Evolutionary conservation across 2,329 filamentous ascomycete genomes (phyloP), one percentile per base, ranked within the genome.

Genomic region (Arthroderma sp.): DNA sequence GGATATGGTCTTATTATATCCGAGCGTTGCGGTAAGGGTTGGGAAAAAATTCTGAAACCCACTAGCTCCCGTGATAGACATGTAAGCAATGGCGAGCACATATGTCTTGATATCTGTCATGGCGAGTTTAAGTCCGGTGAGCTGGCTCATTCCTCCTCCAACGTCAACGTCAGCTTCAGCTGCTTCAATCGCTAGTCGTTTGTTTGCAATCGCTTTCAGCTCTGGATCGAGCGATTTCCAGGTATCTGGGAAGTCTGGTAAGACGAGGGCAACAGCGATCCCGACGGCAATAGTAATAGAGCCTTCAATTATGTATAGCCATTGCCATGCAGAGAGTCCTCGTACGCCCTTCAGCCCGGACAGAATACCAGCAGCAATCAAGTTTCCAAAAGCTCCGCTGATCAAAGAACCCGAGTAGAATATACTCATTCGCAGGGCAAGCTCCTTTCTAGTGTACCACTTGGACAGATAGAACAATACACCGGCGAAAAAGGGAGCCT

Each of bases 11-110:
- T 67, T 48, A 50, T 48, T 55, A 51, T 67, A 68, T 22, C 62
- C 60, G 9, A 75, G 60, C 0, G 69, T 70, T 51, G 49, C 56
- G 32, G 63, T 74, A 50, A 70, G 64, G 0, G 72, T 69, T 0
- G 73, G 72, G 57, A 75, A 75, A 62, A 75, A 78, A 57, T 75
- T 73, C 45, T 75, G 71, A 55, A 75, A 73, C 1, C 70, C 71
- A 2, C 65, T 63, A 6, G 70, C 67, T 5, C 67, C 69, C 1
- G 66, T 71, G 45, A 71, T 69, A 48, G 63, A 59, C 60, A 71
- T 65, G 54, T 72, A 73, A 6, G 66, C 66, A 29, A 72, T 48
- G 10, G 61, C 51, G 6, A 65, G 54, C 4, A 68, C 55, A 51
- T 69, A 72, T 3, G 68, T 71, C 51, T 73, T 73, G 11, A 66